A percentile compares a stretch with the other conserved stretches of the same genome.
phyloP scores from a whole-genome alignment of 257 asterid species.

The Orobanche coerulescens region DNA sequence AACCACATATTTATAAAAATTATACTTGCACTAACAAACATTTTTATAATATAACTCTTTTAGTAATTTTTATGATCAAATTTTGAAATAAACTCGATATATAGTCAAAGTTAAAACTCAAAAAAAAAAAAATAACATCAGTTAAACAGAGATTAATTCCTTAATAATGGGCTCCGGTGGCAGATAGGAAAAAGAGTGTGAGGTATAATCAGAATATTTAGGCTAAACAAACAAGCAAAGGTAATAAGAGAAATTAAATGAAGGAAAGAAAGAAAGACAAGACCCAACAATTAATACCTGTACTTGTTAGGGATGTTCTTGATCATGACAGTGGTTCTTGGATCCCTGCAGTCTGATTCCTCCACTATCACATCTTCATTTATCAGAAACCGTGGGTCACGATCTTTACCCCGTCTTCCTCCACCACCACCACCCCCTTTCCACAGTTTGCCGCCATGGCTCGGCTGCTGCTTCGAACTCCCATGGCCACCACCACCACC shows the following conservation, averaged over 20 bases:
- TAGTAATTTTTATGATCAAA: too few relatives aligned
- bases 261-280: too few relatives aligned
- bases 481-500: constrained; percentile 11
- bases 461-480: constrained; percentile 16
- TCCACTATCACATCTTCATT: constrained; percentile 53
- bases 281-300: constrained; percentile 60
- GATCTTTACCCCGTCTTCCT: constrained; percentile 33
- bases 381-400: constrained; percentile 70
- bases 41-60: too few relatives aligned
- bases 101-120: neutral
- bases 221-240: constrained; percentile 30
- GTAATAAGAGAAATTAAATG: too few relatives aligned
- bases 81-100: too few relatives aligned
- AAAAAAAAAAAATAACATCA: too few relatives aligned
- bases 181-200: neutral
- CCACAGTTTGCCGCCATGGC: constrained; percentile 31
- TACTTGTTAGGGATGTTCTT: constrained; percentile 96
- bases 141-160: too few relatives aligned
- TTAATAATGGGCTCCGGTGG: neutral
- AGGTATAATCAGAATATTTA: constrained; percentile 27
- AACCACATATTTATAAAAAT: too few relatives aligned
- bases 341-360: constrained; percentile 52
- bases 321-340: constrained; percentile 89
- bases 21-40: too few relatives aligned
- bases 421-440: too few relatives aligned